Evolutionary conservation across 2,329 filamentous ascomycete species (phyloP), one percentile per base, ranked within the genome.

Genomic region (Drechmeria coniospora): DNA sequence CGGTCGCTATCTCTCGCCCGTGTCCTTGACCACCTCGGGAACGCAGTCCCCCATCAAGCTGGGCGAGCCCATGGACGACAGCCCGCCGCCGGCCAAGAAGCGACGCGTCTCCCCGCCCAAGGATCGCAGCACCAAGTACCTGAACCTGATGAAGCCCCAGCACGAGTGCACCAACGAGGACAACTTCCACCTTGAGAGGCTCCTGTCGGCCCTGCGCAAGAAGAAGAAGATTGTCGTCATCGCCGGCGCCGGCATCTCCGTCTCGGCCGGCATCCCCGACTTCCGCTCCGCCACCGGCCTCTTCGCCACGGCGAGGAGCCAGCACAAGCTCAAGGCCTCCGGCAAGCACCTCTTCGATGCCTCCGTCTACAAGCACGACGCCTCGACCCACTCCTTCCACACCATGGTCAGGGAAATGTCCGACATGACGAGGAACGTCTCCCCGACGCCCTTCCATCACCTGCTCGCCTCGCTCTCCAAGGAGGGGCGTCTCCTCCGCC

Each of bases 161-260:
- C 56, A 57, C 21, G 58, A 64, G 11, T 59, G 64, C 18, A 47
- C 44, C 26, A 49, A 56, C 22, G 51, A 60, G 27, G 60, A 67
- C 23, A 40, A 36, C 21, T 32, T 32, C 6, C 69, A 87, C 35
- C 59, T 93, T 21, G 68, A 79, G 34, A 68, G 74, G 31, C 61
- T 98, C 17, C 57, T 86, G 24, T 69, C 74, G 23, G 76, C 75
- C 15, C 55, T 98, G 31, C 77, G 79, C 44, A 84, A 80, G 47
- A 90, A 90, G 62, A 81, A 86, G 57, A 94, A 93, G 60, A 92
- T 98, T 48, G 83, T 98, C 19, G 82, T 95, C 28, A 80, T 98
- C 50, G 90, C 87, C 25, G 90, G 90, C 32, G 90, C 90, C 37
- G 90, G 90, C 36, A 98, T 98, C 44, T 95, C 90, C 21, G 90